Percentiles rank a stretch among this genome's conserved stretches.
These are phyloP conservation scores for Rhipidocladum racemiflorum DNA, from an alignment of 176 grass and related monocot genomes.

Conservation along the genomic window DNA sequence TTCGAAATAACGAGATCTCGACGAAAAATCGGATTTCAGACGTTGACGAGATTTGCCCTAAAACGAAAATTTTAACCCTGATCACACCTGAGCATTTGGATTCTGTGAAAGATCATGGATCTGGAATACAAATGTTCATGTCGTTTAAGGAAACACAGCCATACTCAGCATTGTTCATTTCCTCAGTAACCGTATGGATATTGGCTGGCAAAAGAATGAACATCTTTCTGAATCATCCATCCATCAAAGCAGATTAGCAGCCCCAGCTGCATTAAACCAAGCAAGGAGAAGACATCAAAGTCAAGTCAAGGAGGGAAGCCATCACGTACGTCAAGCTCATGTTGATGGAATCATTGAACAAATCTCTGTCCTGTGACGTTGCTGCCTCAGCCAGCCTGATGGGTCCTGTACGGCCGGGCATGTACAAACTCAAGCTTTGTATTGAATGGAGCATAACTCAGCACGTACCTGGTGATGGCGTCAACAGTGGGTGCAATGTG, in stretches of 20 bases:
- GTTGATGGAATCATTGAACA: not conserved
- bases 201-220: not conserved
- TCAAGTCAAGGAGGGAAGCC: not conserved
- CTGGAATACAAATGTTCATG: not conserved
- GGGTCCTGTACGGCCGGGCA: constrained; percentile 10
- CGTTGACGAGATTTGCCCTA: too few relatives aligned
- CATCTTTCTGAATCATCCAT: too few relatives aligned
- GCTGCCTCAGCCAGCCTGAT: not conserved
- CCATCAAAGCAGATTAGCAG: not conserved
- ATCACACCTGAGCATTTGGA: not conserved
- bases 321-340: not conserved
- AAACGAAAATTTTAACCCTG: too few relatives aligned
- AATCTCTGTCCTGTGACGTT: constrained; percentile 2
- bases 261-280: not conserved
- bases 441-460: constrained; percentile 24
- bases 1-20: too few relatives aligned
- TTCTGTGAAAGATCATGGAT: not conserved
- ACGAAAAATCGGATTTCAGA: too few relatives aligned
- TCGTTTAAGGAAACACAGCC: not conserved
- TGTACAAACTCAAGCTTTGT: not conserved
- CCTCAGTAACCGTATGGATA: not conserved
- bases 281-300: not conserved
- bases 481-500: constrained; percentile 35
- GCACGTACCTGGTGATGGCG: not conserved
- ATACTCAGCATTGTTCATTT: not conserved